phyloP scores from a whole-genome alignment of 2,329 filamentous ascomycete genomes.

The Paraconiothyrium sp. region DNA sequence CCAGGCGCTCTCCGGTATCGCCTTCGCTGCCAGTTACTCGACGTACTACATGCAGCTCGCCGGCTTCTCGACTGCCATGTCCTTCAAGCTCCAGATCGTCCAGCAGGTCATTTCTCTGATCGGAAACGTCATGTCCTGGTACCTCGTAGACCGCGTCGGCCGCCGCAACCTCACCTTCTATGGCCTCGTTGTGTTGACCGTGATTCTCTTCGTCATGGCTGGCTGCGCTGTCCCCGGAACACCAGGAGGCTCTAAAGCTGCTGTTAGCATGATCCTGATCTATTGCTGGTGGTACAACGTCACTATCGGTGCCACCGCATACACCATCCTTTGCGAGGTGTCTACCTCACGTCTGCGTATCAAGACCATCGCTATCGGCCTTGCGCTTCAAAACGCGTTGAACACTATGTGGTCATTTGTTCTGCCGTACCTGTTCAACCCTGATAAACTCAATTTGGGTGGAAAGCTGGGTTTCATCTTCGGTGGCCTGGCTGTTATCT shows the following conservation, averaged over 20 bases:
- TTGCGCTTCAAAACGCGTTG: conserved; percentile 45
- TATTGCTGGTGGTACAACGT: conserved; percentile 77
- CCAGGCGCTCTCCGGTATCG: conserved; percentile 47
- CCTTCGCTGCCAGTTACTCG: conserved; percentile 40
- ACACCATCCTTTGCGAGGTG: conserved; percentile 83
- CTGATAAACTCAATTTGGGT: conserved; percentile 68
- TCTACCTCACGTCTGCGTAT: conserved; percentile 82
- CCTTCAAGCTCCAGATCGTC: conserved; percentile 57
- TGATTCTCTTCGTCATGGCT: conserved; percentile 73
- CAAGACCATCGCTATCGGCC: conserved; percentile 65
- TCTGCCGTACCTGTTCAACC: conserved; percentile 52
- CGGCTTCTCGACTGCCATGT: conserved; percentile 47
- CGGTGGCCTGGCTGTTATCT: conserved; percentile 79
- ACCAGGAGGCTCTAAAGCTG: conserved; percentile 64
- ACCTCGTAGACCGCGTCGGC: conserved; percentile 77
- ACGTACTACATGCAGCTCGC: conserved; percentile 57
- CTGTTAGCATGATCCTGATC: conserved; percentile 44
- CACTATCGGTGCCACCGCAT: conserved; percentile 85
- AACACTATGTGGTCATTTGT: conserved; percentile 52
- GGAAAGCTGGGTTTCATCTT: conserved; percentile 85
- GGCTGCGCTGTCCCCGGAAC: conserved; percentile 34
- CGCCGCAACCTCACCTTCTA: conserved; percentile 77
- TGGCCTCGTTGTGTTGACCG: conserved; percentile 64
- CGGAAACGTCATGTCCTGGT: conserved; percentile 78
- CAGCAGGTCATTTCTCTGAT: conserved; percentile 65